Evolutionary conservation across 768 basidiomycete genomes (phyloP).

Genomic region (Gloeopeniophorella convolvens): DNA sequence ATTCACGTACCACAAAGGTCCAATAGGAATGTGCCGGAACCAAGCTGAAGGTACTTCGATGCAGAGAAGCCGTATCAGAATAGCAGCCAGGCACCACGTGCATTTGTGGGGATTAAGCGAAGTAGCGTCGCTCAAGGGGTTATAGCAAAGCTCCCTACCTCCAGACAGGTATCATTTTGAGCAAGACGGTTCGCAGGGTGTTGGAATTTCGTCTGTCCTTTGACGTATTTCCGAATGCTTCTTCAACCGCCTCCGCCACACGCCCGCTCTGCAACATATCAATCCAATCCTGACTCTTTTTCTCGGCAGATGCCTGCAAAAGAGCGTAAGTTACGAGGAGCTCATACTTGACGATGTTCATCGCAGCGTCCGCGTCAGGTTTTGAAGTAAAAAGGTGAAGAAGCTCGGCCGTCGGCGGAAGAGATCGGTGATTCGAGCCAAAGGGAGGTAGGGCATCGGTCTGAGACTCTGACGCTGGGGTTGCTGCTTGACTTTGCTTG

Average conservation of each 20-base stretch:
- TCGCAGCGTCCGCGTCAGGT: not conserved
- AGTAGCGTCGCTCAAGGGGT: not conserved
- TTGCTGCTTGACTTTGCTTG: not conserved
- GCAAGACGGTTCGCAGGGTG: slow-evolving; percentile 2
- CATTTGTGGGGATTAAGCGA: not conserved
- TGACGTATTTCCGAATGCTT: slow-evolving; percentile 11
- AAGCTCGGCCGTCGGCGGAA: slow-evolving; percentile 19
- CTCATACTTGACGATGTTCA: slow-evolving; percentile 22
- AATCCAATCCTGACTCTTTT: slow-evolving; percentile 16
- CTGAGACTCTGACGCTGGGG: not conserved
- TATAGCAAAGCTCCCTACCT: not conserved
- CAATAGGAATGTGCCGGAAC: not conserved
- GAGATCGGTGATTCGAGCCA: slow-evolving; percentile 5
- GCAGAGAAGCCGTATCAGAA: not conserved
- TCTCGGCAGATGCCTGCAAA: slow-evolving; percentile 17
- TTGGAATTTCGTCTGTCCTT: slow-evolving; percentile 3
- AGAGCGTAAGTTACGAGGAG: slow-evolving; percentile 25
- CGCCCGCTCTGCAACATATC: slow-evolving; percentile 17
- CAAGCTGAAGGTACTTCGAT: not conserved
- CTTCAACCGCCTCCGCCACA: slow-evolving; percentile 10
- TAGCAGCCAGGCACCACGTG: not conserved
- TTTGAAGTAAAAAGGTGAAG: slow-evolving; percentile 15
- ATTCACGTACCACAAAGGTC: not conserved
- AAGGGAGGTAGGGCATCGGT: not conserved
- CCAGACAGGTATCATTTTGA: slow-evolving; percentile 15